Base-by-base conservation (phyloP, 306 rosid species). In the Dalbergia oliveri region DNA sequence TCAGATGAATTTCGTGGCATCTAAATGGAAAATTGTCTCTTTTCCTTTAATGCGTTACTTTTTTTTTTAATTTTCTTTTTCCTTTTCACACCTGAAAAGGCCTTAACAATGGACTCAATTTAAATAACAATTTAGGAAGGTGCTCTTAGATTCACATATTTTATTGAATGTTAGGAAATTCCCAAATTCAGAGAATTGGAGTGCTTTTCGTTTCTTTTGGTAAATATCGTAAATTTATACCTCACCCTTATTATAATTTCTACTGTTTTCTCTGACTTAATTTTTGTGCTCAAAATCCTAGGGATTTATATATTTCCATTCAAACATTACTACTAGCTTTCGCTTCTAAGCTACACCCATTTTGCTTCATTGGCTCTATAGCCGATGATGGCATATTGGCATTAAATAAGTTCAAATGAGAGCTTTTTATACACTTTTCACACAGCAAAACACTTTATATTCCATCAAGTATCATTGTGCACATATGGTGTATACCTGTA, bases 381-480 rank as follows among this genome's bases (percentile, higher is more conserved):
- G 66, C 61, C 26, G 72, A 87, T 84, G 86, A 88, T 88, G 85
- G 85, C 84, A 86, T 66, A 64, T 61, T 49, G 59, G 64, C 69
- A 78, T 77, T 69, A 72, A 83, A 86, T 87, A 85, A 79, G 86
- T 83, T 91, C 84, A 83, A 88, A 89, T 15, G 50, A 79, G 88
- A 83, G 86, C 92, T 89, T 91, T 89, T 78, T 71, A 76, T 77
- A 51, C 35, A 81, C 79, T 81, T 89, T 85, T 75, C 49, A 49
- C 83, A 62, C 79, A 75, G 78, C 83, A 69, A 14, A 34, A 67
- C 73, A 80, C 87, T 86, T 87, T 77, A 81, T 71, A 68, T 89
- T 71, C 89, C 89, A 84, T 84, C 86, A 79, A 47, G 53, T 58
- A 82, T 87, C 82, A 73, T 86, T 73, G 70, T 73, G 84, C 78